Evolutionary conservation across 2,329 filamentous ascomycete species (phyloP), one percentile per base, ranked within the genome.

Genomic region (Neoascochyta sp.): DNA sequence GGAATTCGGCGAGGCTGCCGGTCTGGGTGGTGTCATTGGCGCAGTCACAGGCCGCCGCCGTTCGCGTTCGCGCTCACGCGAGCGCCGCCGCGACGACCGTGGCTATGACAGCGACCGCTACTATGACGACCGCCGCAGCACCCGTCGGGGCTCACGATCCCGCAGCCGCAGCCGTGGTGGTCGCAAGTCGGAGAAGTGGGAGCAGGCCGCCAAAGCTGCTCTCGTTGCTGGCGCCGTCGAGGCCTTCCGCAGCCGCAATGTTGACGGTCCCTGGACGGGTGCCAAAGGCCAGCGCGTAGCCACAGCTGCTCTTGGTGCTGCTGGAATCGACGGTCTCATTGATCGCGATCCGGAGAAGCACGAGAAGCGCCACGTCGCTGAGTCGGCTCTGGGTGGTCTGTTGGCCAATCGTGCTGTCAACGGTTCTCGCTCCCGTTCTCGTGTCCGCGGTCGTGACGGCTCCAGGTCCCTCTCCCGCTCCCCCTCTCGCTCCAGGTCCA

Each of bases 271-370:
- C 23, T 95, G 89, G 88, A 83, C 81, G 43, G 90, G 89, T 20
- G 83, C 86, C 42, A 95, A 95, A 67, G 86, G 88, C 45, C 92
- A 88, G 69, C 86, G 90, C 29, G 78, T 96, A 38, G 75, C 94
- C 27, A 95, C 90, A 13, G 89, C 88, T 26, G 90, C 90, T 19
- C 64, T 81, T 16, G 83, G 86, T 64, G 88, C 90, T 37, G 90
- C 86, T 46, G 85, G 87, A 35, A 83, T 95, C 39, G 87, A 95
- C 61, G 81, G 81, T 14, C 75, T 88, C 22, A 70, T 82, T 34
- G 78, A 81, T 45, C 70, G 70, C 29, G 75, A 88, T 50, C 74
- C 80, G 5, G 78, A 82, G 48, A 81, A 86, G 59, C 81, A 88
- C 66, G 67, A 67, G 44, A 94, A 88, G 65, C 78, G 86, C 26